Base-by-base conservation (phyloP, 2,329 filamentous ascomycete species). In the Cadophora sp. region DNA sequence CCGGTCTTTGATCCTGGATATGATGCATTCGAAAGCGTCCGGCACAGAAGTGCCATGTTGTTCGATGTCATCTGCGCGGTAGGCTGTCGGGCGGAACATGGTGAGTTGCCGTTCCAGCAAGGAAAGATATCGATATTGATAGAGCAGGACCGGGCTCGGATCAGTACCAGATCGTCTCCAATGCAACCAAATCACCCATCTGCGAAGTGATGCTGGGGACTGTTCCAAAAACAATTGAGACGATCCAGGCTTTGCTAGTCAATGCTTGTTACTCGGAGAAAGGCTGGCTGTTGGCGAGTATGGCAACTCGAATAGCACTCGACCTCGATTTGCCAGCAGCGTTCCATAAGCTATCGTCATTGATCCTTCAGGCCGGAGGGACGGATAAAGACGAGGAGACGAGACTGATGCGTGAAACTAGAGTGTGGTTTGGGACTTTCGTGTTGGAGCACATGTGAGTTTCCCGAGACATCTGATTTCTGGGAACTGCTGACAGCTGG, bases 221-320 rank as follows among this genome's bases (percentile, higher is more conserved):
- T 3, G 75, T 75, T 2, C 66, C 79, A 1, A 79, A 79, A 14
- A 79, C 76, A 8, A 62, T 86, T 0, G 85, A 87, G 66, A 83
- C 81, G 0, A 75, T 87, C 0, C 84, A 87, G 65, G 83, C 84
- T 3, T 76, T 87, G 7, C 74, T 86, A 0, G 76, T 86, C 1
- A 79, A 83, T 59, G 83, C 84, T 0, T 84, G 83, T 64, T 87
- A 86, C 68, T 82, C 82, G 0, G 79, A 85, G 4, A 84, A 86
- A 62, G 79, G 84, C 0, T 84, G 82, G 8, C 72, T 86, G 0
- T 75, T 87, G 0, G 76, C 84, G 2, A 82, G 83, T 0, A 79
- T 84, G 51, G 84, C 84, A 0, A 79, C 82, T 4, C 78, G 82
- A 45, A 83, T 86, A 78, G 83, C 84, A 0, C 74, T 85, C 1